A percentile compares a stretch with the other conserved stretches of the same genome.
These are phyloP conservation scores for Lasiosphaeria ovina DNA, from an alignment of 495 filamentous ascomycete species.

Conservation along the genomic window DNA sequence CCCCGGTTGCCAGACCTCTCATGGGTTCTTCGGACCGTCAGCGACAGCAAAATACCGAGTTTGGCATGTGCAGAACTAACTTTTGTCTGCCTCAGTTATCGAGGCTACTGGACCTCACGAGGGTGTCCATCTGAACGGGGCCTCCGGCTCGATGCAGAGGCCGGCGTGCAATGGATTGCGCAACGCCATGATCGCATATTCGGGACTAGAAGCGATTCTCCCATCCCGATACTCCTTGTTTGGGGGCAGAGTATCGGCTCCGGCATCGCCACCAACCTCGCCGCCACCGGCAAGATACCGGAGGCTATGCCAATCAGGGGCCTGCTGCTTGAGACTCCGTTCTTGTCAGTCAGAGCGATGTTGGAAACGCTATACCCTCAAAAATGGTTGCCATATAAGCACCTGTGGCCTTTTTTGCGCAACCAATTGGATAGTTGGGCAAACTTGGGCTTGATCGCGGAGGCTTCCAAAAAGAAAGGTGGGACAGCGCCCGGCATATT, in stretches of 20 bases:
- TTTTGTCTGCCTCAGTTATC: constrained; percentile 67
- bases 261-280: constrained; percentile 56
- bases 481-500: constrained; percentile 42
- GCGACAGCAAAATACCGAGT: constrained; percentile 27
- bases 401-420: constrained; percentile 49
- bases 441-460: constrained; percentile 39
- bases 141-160: constrained; percentile 61
- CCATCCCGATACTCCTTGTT: constrained; percentile 51
- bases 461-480: constrained; percentile 18
- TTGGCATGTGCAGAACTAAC: constrained; percentile 41
- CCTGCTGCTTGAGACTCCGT: constrained; percentile 75
- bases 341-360: constrained; percentile 70
- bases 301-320: constrained; percentile 33
- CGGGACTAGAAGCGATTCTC: constrained; percentile 19
- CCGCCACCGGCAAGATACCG: constrained; percentile 25
- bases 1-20: constrained; percentile 69
- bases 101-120: constrained; percentile 76
- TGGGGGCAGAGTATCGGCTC: constrained; percentile 81
- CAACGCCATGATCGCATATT: constrained; percentile 31
- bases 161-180: constrained; percentile 56
- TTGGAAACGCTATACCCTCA: constrained; percentile 73
- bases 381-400: constrained; percentile 72
- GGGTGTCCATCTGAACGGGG: constrained; percentile 66
- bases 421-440: constrained; percentile 47
- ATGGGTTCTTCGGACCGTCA: constrained; percentile 45